A percentile compares a stretch with the other conserved stretches of the same genome.
Conservation (phyloP, 164 flowering plant genomes). For the Sextonia rubra region DNA sequence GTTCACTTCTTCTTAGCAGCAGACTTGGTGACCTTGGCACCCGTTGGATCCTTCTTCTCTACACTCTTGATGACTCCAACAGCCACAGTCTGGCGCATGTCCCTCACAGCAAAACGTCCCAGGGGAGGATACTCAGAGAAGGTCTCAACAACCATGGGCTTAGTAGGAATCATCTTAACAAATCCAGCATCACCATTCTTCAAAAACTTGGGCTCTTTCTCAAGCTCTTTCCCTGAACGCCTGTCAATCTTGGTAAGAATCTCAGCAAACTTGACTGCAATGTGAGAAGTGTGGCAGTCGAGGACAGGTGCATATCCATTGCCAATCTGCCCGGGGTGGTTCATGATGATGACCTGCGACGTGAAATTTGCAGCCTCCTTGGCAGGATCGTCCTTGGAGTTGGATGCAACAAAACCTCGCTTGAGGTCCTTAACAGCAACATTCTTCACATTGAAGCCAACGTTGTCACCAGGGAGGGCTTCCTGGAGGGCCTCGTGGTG, state of each 20-base stretch:
- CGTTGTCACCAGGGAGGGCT: slow-evolving; percentile 68
- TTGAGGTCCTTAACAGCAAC: slow-evolving; percentile 71
- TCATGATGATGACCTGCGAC: slow-evolving; percentile 74
- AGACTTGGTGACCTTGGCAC: slow-evolving; percentile 71
- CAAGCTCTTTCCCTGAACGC: slow-evolving; percentile 54
- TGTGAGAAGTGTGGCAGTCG: slow-evolving; percentile 71
- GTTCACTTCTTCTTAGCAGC: slow-evolving; percentile 53
- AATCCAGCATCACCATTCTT: slow-evolving; percentile 65
- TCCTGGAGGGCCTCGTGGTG: slow-evolving; percentile 61
- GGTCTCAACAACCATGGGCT: slow-evolving; percentile 79
- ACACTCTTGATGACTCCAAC: slow-evolving; percentile 72
- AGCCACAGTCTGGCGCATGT: slow-evolving; percentile 69
- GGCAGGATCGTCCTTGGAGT: slow-evolving; percentile 72
- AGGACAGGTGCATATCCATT: slow-evolving; percentile 67
- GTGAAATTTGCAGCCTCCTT: slow-evolving; percentile 67
- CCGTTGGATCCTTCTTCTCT: slow-evolving; percentile 63
- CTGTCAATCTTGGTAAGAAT: slow-evolving; percentile 51
- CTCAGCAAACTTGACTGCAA: slow-evolving; percentile 62
- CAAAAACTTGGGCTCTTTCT: slow-evolving; percentile 61
- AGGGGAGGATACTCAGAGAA: slow-evolving; percentile 66
- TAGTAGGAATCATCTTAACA: slow-evolving; percentile 70
- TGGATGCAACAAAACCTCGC: slow-evolving; percentile 63
- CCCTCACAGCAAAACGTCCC: slow-evolving; percentile 80
- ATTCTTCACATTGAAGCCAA: slow-evolving; percentile 67
- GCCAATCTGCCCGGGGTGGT: slow-evolving; percentile 77